Conservation (phyloP, 2,329 filamentous ascomycete species). For the Colletotrichum liriopes region DNA sequence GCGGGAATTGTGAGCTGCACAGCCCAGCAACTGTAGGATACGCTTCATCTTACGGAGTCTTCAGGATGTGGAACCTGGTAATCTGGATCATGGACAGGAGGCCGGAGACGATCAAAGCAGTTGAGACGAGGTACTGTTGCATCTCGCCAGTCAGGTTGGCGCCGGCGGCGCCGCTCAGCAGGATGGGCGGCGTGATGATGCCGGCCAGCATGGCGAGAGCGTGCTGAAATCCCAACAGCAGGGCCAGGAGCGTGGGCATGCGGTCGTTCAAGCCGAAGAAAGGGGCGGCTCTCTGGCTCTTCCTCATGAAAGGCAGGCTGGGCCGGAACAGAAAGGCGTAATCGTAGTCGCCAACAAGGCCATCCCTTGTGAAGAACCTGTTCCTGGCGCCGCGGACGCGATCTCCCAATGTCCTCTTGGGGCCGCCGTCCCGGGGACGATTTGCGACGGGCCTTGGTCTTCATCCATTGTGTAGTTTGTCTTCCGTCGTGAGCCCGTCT, state of each 20-base stretch:
- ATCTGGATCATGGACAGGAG: slow-evolving; percentile 84
- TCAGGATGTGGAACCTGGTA: slow-evolving; percentile 80
- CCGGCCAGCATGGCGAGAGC: slow-evolving; percentile 83
- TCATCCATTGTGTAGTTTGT: slow-evolving; percentile 65
- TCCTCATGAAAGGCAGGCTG: slow-evolving; percentile 86
- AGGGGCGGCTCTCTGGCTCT: slow-evolving; percentile 71
- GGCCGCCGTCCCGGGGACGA: slow-evolving; percentile 58
- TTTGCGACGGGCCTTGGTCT: slow-evolving; percentile 67
- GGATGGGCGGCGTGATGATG: slow-evolving; percentile 84
- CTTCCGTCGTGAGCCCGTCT: neutral
- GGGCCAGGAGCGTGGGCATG: slow-evolving; percentile 81
- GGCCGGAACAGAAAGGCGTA: slow-evolving; percentile 90
- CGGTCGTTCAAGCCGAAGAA: slow-evolving; percentile 88
- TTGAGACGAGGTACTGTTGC: slow-evolving; percentile 85
- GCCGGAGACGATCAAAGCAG: slow-evolving; percentile 84
- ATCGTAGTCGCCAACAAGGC: slow-evolving; percentile 88
- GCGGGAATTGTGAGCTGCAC: slow-evolving; percentile 18
- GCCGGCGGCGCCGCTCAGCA: slow-evolving; percentile 73
- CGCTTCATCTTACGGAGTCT: slow-evolving; percentile 67
- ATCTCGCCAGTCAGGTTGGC: slow-evolving; percentile 74
- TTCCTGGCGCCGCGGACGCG: slow-evolving; percentile 53
- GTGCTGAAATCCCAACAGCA: slow-evolving; percentile 86
- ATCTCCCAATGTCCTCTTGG: slow-evolving; percentile 52
- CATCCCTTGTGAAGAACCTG: slow-evolving; percentile 73
- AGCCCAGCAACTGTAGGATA: neutral